Percentiles rank a stretch among this genome's conserved stretches.
These are phyloP conservation scores for Alectoria sarmentosa DNA, from an alignment of 495 filamentous ascomycete genomes.

Conservation along the genomic window DNA sequence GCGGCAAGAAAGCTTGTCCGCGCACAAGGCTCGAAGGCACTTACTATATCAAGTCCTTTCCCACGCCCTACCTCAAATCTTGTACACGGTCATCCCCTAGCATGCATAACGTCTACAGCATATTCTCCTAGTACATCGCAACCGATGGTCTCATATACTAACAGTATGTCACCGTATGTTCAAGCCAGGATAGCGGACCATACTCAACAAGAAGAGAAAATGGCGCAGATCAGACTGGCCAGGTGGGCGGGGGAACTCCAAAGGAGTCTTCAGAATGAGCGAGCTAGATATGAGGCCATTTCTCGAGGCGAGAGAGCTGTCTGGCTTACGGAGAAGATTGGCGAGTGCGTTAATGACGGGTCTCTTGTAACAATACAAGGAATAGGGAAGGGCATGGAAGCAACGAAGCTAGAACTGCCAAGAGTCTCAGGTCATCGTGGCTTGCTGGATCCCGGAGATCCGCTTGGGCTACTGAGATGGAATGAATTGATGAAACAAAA, in stretches of 20 bases:
- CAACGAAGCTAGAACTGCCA: background rate
- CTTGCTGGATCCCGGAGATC: conserved; percentile 53
- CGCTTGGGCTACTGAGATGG: conserved; percentile 66
- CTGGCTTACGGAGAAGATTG: conserved; percentile 71
- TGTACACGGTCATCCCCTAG: conserved; percentile 2
- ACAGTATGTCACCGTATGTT: conserved; percentile 50
- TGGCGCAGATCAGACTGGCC: conserved; percentile 73
- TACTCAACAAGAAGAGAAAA: conserved; percentile 60
- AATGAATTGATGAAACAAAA: conserved; percentile 58
- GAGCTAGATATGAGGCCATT: conserved; percentile 64
- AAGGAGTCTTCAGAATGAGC: conserved; percentile 72
- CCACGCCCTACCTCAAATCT: conserved; percentile 19
- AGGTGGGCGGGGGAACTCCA: conserved; percentile 92
- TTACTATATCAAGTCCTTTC: conserved; percentile 24
- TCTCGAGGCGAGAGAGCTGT: conserved; percentile 64
- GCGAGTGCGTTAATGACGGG: conserved; percentile 68
- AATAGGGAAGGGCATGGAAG: background rate
- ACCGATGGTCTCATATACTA: conserved; percentile 27
- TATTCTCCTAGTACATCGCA: conserved; percentile 24
- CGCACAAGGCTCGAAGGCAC: conserved; percentile 39
- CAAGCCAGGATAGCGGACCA: conserved; percentile 66
- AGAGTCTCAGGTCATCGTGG: conserved; percentile 22
- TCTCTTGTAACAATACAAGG: conserved; percentile 49
- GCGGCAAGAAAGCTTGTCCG: conserved; percentile 83
- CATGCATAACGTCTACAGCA: conserved; percentile 16